Base-by-base conservation (phyloP, 2,329 filamentous ascomycete genomes). In the Scorias spongiosa region DNA sequence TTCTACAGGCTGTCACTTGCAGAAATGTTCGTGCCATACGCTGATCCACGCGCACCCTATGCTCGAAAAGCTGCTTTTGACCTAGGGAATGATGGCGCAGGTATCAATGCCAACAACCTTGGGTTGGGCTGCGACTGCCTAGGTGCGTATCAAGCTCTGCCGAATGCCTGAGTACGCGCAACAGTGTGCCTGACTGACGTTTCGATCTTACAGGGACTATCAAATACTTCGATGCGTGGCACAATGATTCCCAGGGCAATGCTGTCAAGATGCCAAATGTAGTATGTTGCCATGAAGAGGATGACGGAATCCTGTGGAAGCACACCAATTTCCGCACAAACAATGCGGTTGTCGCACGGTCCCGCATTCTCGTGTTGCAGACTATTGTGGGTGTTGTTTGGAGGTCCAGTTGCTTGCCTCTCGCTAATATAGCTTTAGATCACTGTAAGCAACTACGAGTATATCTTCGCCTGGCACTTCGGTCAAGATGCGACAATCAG, bases 41-140 rank as follows among this genome's bases (percentile, higher is more conserved):
- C 67, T 2, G 80, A 84, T 51, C 76, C 76, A 1, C 71, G 80
- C 1, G 63, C 69, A 0, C 80, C 79, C 0, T 83, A 75, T 56
- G 76, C 80, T 42, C 71, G 79, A 37, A 84, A 85, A 57, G 75
- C 79, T 43, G 80, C 80, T 1, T 84, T 85, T 52, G 80, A 84
- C 51, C 74, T 84, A 47, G 81, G 81, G 7, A 79, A 84, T 46
- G 76, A 72, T 9, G 80, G 80, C 5, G 74, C 76, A 18, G 81
- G 81, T 1, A 70, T 75, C 41, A 75, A 71, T 40, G 76, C 78
- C 12, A 85, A 85, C 55, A 81, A 82, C 49, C 67, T 84, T 1
- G 66, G 69, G 12, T 66, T 83, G 2, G 79, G 80, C 12, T 83
- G 79, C 46, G 80, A 84, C 54, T 79, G 80, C 53, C 66, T 84